Conservation (phyloP, 1,284 basidiomycete species). For the Gyrodon tennesseensis region DNA sequence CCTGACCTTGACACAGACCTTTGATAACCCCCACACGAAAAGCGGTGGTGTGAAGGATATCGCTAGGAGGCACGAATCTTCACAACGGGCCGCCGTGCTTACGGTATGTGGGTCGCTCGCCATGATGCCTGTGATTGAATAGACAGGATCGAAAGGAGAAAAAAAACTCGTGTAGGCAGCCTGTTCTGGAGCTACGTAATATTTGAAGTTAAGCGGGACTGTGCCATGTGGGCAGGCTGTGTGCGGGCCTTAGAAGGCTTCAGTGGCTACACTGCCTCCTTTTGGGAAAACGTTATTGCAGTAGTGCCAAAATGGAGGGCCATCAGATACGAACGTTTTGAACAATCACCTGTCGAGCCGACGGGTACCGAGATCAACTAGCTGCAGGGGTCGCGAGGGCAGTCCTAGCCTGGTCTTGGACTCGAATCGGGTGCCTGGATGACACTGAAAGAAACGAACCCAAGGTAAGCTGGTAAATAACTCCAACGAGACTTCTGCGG, state of each 20-base stretch:
- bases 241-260: conserved; percentile 5
- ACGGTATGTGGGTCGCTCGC: neutral
- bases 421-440: no score
- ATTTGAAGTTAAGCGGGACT: neutral
- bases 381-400: neutral
- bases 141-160: neutral
- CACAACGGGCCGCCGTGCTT: neutral
- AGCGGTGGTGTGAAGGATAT: neutral
- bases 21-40: no score
- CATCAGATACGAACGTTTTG: conserved; percentile 7
- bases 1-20: neutral
- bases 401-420: neutral
- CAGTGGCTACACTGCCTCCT: neutral
- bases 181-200: neutral
- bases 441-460: neutral
- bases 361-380: neutral
- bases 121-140: neutral
- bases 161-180: neutral
- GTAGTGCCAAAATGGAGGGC: conserved; percentile 15
- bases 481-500: neutral
- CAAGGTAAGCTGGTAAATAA: neutral
- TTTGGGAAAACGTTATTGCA: conserved; percentile 2
- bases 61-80: neutral
- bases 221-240: conserved; percentile 9
- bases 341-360: no score